Base-by-base conservation (phyloP, 1,284 basidiomycete genomes). In the Erythrobasidium hasegawianum region DNA sequence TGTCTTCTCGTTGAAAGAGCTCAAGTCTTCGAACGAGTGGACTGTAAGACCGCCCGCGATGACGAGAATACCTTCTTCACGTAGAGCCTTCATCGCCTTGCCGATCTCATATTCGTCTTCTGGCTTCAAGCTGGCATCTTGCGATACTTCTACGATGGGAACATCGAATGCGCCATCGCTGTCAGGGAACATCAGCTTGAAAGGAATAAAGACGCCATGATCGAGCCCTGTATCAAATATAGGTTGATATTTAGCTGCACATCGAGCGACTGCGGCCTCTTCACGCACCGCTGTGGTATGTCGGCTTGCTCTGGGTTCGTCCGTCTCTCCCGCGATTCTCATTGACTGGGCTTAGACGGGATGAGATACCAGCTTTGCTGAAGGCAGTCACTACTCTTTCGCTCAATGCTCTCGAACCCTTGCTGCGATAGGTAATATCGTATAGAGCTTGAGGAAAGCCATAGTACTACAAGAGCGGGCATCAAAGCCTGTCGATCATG, bases 121-220 rank as follows among this genome's bases (percentile, higher is more conserved):
- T 1, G 87, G 84, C 59, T 80, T 81, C 64, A 88, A 72, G 61
- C 79, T 83, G 20, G 81, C 78, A 71, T 88, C 85, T 65, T 89
- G 85, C 26, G 86, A 87, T 1, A 85, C 86, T 77, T 88, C 81
- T 8, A 87, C 82, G 70, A 88, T 81, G 2, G 87, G 86, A 8
- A 87, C 77, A 9, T 81, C 80, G 27, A 74, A 80, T n/a, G 27
- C 26, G 14, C 55, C 55, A 64, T 84, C 81, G 64, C 14, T 52
- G n/a, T 68, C 57, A 2, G 72, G 72, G 20, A 89, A 88, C 87
- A 89, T 89, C 62, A 86, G 75, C 54, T 81, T 80, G 80, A 89
- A 88, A 0, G 87, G 87, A 8, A 89, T 80, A 74, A 89, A 89
- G 38, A 87, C 73, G 4, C 74, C 75, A 57, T 73, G 72, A 39